These are phyloP conservation scores for Ustilago vetiveriae DNA, from an alignment of 1,284 basidiomycete genomes.

Conservation along the genomic window DNA sequence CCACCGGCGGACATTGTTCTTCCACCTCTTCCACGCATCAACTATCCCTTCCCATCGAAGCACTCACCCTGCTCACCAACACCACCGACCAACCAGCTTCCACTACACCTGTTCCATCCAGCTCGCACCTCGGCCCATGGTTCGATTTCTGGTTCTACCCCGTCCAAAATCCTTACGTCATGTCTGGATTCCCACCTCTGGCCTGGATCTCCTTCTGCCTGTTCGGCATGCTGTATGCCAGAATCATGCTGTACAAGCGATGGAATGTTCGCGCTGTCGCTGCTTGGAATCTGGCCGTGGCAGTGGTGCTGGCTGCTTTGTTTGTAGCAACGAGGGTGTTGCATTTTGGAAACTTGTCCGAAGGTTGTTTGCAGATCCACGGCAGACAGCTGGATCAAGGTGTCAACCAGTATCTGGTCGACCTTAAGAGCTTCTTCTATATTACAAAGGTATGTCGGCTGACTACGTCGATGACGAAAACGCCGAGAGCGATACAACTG, in stretches of 20 bases:
- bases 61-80: slow-evolving; percentile 4
- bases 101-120: background rate
- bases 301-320: slow-evolving; percentile 27
- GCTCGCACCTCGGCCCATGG: slow-evolving; percentile 23
- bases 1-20: slow-evolving; percentile 28
- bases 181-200: slow-evolving; percentile 56
- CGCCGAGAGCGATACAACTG: background rate
- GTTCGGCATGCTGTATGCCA: slow-evolving; percentile 53
- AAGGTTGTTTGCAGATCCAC: slow-evolving; percentile 44
- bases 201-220: slow-evolving; percentile 56
- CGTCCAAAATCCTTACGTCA: slow-evolving; percentile 22
- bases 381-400: slow-evolving; percentile 5
- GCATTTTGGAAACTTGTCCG: slow-evolving; percentile 54
- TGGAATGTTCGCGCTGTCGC: slow-evolving; percentile 17
- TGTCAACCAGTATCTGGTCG: slow-evolving; percentile 49
- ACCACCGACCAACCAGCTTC: background rate
- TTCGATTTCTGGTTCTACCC: slow-evolving; percentile 52
- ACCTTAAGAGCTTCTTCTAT: slow-evolving; percentile 51
- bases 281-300: slow-evolving; percentile 10
- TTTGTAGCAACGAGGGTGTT: slow-evolving; percentile 49
- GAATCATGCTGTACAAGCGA: slow-evolving; percentile 30
- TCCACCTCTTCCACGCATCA: background rate
- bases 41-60: slow-evolving; percentile 8
- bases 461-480: too few species aligned
- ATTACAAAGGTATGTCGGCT: slow-evolving; percentile 49